Conservation (phyloP, 495 filamentous ascomycete genomes). For the Penicillium arizonense region DNA sequence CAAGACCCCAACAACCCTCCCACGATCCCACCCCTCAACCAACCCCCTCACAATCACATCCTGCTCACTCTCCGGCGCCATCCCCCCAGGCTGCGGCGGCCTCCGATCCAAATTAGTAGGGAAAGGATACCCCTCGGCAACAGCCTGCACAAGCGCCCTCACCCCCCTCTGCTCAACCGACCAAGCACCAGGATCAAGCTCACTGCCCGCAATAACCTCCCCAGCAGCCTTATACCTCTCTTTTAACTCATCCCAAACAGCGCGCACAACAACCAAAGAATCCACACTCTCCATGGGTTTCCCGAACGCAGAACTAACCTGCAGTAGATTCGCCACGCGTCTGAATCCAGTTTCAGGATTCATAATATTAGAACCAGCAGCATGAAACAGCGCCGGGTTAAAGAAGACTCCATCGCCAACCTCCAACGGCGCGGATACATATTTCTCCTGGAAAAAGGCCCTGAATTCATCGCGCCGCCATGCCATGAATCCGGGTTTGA, state of each 20-base stretch:
- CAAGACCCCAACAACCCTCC: constrained; percentile 35
- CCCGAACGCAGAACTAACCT: constrained; percentile 55
- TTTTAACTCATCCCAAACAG: constrained; percentile 38
- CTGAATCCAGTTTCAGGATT: constrained; percentile 23
- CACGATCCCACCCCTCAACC: constrained; percentile 33
- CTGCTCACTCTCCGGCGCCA: constrained; percentile 56
- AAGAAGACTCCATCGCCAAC: constrained; percentile 57
- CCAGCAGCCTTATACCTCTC: constrained; percentile 31
- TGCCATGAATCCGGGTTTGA: constrained; percentile 49
- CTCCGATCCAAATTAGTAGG: constrained; percentile 54
- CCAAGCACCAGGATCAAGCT: constrained; percentile 22
- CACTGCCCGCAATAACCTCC: constrained; percentile 15
- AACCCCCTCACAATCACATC: constrained; percentile 45
- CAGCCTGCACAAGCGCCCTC: constrained; percentile 37
- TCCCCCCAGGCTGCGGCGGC: constrained; percentile 47
- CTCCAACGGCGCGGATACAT: constrained; percentile 43
- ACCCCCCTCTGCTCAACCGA: constrained; percentile 12
- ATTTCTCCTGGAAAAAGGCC: constrained; percentile 45
- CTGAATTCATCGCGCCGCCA: constrained; percentile 47
- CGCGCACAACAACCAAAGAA: constrained; percentile 38
- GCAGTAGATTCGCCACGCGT: constrained; percentile 52
- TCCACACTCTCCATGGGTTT: constrained; percentile 58
- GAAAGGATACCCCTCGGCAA: constrained; percentile 57
- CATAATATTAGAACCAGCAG: constrained; percentile 51
- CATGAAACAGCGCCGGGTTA: constrained; percentile 56